Evolutionary conservation across 345 rosid species (phyloP), one percentile per base, ranked within the genome.

Genomic region (Sonneratia alba): DNA sequence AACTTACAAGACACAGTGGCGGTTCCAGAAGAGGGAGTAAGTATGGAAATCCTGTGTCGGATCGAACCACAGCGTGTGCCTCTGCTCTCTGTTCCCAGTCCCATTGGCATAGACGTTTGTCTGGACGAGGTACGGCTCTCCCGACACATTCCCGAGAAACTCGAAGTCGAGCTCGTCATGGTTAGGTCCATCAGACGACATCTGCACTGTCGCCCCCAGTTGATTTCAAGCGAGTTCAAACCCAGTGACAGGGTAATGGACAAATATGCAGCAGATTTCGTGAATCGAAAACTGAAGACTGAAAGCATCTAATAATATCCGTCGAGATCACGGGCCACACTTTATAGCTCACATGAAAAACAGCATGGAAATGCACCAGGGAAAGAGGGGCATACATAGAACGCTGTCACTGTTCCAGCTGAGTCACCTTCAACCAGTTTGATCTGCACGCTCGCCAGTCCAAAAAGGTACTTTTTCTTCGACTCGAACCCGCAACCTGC

Each of bases 141-240:
- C 79, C 1, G 74, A 61, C 0, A 22, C 67, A 49, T 76, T 76
- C 0, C 79, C 79, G 8, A 76, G 75, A 48, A 76, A 76, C 79
- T 76, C 79, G 11, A 76, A 76, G 64, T 76, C 79, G n/a, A 76
- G 71, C 74, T 76, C 74, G 9, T 76, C 71, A 63, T 76, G 79
- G 53, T 66, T 76, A 15, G 74, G 78, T 16, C 74, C 74, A 1
- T 76, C 74, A 34, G 78, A 76, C 15, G 78, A 76, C 74, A 71
- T 70, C 78, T 76, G 71, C 57, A 36, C 27, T 34, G 5, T 18
- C 22, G 18, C 4, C 51, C 15, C 51, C 32, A 1, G 32, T 27
- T 27, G 32, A 27, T 27, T 27, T 27, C 32, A 27, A 27, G 32
- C 32, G 32, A 27, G 32, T 27, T 27, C 32, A 27, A 27, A 27